phyloP scores from a whole-genome alignment of 2,329 filamentous ascomycete species.

The Verticillium klebahnii region DNA sequence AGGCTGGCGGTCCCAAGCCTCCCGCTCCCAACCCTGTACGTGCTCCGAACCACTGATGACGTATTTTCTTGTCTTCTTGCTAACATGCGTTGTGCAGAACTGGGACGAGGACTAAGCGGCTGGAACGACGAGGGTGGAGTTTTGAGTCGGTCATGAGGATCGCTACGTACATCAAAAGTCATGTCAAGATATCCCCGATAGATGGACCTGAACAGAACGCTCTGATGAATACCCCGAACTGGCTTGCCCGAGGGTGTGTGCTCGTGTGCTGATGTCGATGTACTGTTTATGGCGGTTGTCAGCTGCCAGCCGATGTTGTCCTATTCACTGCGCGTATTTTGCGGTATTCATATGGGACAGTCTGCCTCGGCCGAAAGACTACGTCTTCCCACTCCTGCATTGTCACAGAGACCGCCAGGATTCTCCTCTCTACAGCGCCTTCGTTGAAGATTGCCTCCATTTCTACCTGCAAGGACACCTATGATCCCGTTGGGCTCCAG shows the following conservation, averaged over 20 bases:
- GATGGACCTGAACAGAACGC: neutral
- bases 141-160: neutral
- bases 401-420: no score
- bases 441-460: no score
- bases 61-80: conserved; percentile 7
- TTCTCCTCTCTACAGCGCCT: no score
- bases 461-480: no score
- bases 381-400: no score
- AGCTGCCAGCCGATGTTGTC: no score
- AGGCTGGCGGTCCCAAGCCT: conserved; percentile 95
- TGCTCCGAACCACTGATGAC: conserved; percentile 6
- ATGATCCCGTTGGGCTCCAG: no score
- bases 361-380: no score
- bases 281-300: no score
- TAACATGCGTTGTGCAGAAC: conserved; percentile 39
- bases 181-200: conserved; percentile 2
- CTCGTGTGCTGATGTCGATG: neutral
- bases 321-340: no score
- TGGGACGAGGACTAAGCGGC: conserved; percentile 56
- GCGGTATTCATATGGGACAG: no score
- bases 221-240: neutral
- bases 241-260: neutral
- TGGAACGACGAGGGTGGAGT: conserved; percentile 13
- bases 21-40: conserved; percentile 80
- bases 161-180: conserved; percentile 1